Conservation (phyloP, 306 rosid genomes). For the Sindora glabra region DNA sequence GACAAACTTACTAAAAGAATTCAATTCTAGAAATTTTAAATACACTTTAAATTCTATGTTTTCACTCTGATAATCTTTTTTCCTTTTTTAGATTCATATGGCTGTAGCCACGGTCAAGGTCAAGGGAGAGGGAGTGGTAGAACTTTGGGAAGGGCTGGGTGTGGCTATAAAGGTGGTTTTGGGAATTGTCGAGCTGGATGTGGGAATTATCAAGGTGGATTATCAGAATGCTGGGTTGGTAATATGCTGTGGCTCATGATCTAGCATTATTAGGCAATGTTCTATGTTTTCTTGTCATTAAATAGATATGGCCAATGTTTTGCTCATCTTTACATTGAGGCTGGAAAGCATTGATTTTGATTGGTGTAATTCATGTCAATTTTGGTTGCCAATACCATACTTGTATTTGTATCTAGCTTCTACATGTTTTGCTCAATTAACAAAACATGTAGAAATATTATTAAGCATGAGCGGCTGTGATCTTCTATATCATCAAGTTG, state of each 20-base stretch:
- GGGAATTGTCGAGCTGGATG: conserved; percentile 42
- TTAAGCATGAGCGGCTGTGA: no score
- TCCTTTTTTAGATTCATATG: conserved; percentile 54
- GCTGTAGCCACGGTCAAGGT: conserved; percentile 77
- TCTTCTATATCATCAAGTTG: no score
- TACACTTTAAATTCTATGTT: no score
- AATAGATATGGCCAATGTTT: conserved; percentile 61
- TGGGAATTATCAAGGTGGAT: no score
- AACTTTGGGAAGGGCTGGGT: conserved; percentile 80
- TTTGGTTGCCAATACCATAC: conserved; percentile 33
- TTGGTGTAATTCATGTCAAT: conserved; percentile 55
- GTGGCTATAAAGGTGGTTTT: conserved; percentile 58
- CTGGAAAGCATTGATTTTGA: conserved; percentile 54
- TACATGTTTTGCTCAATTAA: conserved; percentile 34
- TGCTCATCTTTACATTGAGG: conserved; percentile 56
- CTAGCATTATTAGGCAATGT: conserved; percentile 52
- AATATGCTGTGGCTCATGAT: conserved; percentile 55
- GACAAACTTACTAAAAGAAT: background rate
- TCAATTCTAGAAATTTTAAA: background rate
- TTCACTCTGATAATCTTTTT: conserved; percentile 1
- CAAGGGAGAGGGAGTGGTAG: conserved; percentile 89
- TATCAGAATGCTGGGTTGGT: conserved; percentile 52
- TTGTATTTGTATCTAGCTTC: conserved; percentile 48
- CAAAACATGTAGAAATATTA: no score
- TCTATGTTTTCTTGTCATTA: no score